phyloP scores from a whole-genome alignment of 2,329 filamentous ascomycete genomes.

The Ascochyta pisi region DNA sequence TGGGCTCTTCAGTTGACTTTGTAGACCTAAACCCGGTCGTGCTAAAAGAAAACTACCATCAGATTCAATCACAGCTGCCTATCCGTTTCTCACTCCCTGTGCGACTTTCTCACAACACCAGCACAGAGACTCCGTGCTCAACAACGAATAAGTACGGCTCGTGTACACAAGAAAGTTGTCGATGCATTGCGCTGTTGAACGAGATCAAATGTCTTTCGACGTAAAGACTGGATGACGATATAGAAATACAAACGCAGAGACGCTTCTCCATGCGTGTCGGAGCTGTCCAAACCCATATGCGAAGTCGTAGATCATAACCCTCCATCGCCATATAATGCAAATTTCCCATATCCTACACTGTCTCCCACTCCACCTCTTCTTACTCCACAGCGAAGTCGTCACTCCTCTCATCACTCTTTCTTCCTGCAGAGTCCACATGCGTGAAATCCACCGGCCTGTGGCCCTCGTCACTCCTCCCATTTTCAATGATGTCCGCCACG shows the following conservation, averaged over 20 bases:
- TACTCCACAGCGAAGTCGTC: slow-evolving; percentile 10
- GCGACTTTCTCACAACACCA: too few relatives aligned
- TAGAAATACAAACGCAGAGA: slow-evolving; percentile 1
- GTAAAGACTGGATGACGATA: slow-evolving; percentile 2
- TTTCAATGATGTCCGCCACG: slow-evolving; percentile 8
- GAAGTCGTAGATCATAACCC: slow-evolving; percentile 4
- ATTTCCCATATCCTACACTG: slow-evolving; percentile 7
- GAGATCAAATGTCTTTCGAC: neutral
- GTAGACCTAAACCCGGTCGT: too few relatives aligned
- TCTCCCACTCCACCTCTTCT: neutral
- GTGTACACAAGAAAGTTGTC: too few relatives aligned
- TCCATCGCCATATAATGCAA: slow-evolving; percentile 10
- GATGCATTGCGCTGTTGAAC: too few relatives aligned
- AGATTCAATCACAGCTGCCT: too few relatives aligned
- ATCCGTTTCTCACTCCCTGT: too few relatives aligned
- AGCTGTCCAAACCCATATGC: slow-evolving; percentile 3
- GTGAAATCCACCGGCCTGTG: slow-evolving; percentile 10
- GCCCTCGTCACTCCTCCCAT: neutral
- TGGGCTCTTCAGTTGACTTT: too few relatives aligned
- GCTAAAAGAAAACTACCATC: too few relatives aligned
- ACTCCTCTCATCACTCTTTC: neutral
- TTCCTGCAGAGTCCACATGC: neutral
- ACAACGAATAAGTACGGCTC: too few relatives aligned
- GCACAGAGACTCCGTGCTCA: too few relatives aligned
- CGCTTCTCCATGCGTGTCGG: slow-evolving; percentile 1